These are phyloP conservation scores for Extremus antarcticus DNA, from an alignment of 495 filamentous ascomycete genomes.

Conservation along the genomic window DNA sequence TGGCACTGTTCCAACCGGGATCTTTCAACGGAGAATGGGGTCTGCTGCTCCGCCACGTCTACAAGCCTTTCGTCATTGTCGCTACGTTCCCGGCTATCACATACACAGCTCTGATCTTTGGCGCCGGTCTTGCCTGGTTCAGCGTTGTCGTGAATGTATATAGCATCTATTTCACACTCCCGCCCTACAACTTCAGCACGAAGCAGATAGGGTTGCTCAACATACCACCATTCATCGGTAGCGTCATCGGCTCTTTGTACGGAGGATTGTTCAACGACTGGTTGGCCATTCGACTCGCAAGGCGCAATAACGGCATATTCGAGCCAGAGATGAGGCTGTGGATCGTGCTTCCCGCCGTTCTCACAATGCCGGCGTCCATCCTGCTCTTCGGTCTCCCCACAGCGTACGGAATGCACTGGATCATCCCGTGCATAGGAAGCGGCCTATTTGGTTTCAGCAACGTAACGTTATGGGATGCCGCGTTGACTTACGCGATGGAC, in stretches of 20 bases:
- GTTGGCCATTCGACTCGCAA: conserved; percentile 41
- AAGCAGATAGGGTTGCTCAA: conserved; percentile 5
- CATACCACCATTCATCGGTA: conserved; percentile 37
- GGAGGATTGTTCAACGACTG: conserved; percentile 42
- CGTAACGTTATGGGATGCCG: background rate
- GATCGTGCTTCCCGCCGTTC: conserved; percentile 39
- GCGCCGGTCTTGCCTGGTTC: conserved; percentile 6
- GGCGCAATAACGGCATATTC: conserved; percentile 49
- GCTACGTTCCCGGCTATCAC: conserved; percentile 3
- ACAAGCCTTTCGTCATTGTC: conserved; percentile 1
- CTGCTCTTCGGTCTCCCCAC: conserved; percentile 45
- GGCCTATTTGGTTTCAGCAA: conserved; percentile 3
- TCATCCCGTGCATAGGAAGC: conserved; percentile 6
- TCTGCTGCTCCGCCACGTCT: background rate
- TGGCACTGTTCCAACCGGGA: background rate
- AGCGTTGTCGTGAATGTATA: conserved; percentile 3
- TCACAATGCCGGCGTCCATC: conserved; percentile 37
- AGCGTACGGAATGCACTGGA: conserved; percentile 18
- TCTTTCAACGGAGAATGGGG: background rate
- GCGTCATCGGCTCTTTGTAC: conserved; percentile 36
- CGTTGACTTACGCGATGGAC: conserved; percentile 10
- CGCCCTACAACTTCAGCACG: conserved; percentile 10
- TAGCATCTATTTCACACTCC: conserved; percentile 1
- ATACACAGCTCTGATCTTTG: conserved; percentile 8
- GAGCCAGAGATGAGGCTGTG: conserved; percentile 61